Base-by-base conservation (phyloP, 805 yeast genomes). In the Brettanomyces bruxellensis region DNA sequence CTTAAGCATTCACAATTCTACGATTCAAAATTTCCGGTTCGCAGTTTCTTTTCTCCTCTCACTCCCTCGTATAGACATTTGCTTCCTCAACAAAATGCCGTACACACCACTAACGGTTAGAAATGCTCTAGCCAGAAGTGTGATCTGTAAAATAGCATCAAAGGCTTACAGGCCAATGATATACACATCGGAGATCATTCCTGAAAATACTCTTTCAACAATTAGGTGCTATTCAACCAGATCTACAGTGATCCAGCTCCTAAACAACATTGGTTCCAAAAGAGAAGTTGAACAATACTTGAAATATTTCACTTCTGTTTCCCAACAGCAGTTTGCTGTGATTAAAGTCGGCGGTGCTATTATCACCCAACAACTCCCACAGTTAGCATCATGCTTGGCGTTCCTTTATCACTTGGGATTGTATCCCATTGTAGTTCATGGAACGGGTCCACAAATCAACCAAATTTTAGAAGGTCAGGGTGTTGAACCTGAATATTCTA, bases 321-420 rank as follows among this genome's bases (percentile, higher is more conserved):
- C 89, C 5, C 90, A 89, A 55, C 98, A 93, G 64, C 97, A 93
- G 60, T 93, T 93, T 59, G 99, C 99, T 3, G 96, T 93, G 40
- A 93, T 93, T 67, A 93, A 93, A 65, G 99, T 93, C 40, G 99
- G 99, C 38, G 99, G 99, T 53, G 99, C 99, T 36, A 91, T 93
- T 59, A 93, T 93, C 65, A 91, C 98, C 41, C 95, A 93, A 56
- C 93, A 91, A 58, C 70, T 93, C 52, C 85, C 89, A 8, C 96
- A 91, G 68, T 72, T 93, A 56, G 99, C 99, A 0, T 86, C 96
- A 1, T 90, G 97, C 60, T 73, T 93, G 52, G 97, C 98, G 4
- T 93, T 93, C 67, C 72, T 93, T 54, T 93, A 93, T 71, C 99
- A 93, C 61, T 96, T 93, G 44, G 99, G 99, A 11, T 76, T 93